Percentiles rank a stretch among this genome's conserved stretches.
Evolutionary conservation across 2,329 filamentous ascomycete genomes (phyloP).

Genomic region (Diplodia intermedia): DNA sequence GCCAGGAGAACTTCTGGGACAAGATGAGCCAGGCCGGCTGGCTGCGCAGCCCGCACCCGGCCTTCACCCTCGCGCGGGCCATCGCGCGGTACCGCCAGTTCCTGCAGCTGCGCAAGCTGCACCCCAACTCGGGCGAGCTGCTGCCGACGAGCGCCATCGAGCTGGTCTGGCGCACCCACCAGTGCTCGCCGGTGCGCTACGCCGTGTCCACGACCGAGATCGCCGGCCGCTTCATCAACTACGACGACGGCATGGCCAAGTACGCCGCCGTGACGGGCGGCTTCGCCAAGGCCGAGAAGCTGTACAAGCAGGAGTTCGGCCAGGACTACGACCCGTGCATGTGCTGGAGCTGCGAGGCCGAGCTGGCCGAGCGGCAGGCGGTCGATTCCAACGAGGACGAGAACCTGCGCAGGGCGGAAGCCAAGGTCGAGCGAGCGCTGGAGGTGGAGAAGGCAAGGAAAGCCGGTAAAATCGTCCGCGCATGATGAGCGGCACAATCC

Average conservation of each 20-base stretch:
- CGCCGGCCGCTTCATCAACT: conserved; percentile 45
- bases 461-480: conserved; percentile 4
- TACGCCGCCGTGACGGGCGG: conserved; percentile 39
- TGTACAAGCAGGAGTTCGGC: conserved; percentile 46
- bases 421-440: conserved; percentile 12
- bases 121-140: conserved; percentile 40
- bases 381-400: conserved; percentile 17
- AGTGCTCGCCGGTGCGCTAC: conserved; percentile 46
- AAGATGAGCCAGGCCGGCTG: conserved; percentile 53
- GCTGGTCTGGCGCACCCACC: conserved; percentile 55
- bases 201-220: conserved; percentile 30
- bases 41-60: conserved; percentile 48
- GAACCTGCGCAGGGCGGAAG: conserved; percentile 10
- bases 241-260: conserved; percentile 50
- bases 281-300: conserved; percentile 40
- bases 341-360: conserved; percentile 51
- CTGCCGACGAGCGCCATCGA: conserved; percentile 55
- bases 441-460: conserved; percentile 26
- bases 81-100: conserved; percentile 51
- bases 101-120: conserved; percentile 44
- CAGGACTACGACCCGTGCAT: conserved; percentile 47
- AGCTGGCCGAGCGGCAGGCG: conserved; percentile 37
- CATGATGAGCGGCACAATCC: not conserved
- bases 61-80: conserved; percentile 47
- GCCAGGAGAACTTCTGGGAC: conserved; percentile 50